These are phyloP conservation scores for Paecilomyces niveus DNA, from an alignment of 2,329 filamentous ascomycete species.

Conservation along the genomic window DNA sequence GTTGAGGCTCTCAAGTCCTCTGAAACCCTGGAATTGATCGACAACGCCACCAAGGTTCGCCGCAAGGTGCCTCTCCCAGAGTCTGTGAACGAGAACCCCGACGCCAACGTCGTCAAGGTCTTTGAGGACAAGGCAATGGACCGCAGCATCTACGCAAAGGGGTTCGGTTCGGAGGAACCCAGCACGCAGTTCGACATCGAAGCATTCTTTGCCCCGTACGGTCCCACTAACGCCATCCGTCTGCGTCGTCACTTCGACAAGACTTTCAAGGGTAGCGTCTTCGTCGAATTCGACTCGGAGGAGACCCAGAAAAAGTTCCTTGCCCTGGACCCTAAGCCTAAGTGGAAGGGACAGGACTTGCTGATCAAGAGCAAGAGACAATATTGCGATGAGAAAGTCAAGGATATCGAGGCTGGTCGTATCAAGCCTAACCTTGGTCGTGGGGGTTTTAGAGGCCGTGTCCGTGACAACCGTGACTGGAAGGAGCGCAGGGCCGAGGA, in stretches of 20 bases:
- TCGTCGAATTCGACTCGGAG: constrained; percentile 81
- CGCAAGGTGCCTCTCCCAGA: constrained; percentile 65
- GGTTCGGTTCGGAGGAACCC: constrained; percentile 77
- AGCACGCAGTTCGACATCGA: constrained; percentile 91
- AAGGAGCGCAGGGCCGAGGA: constrained; percentile 38
- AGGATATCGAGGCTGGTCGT: constrained; percentile 64
- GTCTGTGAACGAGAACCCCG: constrained; percentile 47
- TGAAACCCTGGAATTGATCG: constrained; percentile 63
- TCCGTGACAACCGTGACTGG: constrained; percentile 33
- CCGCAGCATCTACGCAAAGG: constrained; percentile 83
- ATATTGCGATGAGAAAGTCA: constrained; percentile 72
- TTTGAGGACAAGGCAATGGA: constrained; percentile 61
- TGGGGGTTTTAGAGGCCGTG: constrained; percentile 40
- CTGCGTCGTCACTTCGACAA: constrained; percentile 69
- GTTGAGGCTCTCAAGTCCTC: constrained; percentile 77
- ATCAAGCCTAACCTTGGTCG: constrained; percentile 51
- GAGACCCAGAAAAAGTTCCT: constrained; percentile 77
- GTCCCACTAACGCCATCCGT: constrained; percentile 72
- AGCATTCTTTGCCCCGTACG: constrained; percentile 77
- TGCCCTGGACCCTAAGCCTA: constrained; percentile 68
- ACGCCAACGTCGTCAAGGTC: constrained; percentile 46
- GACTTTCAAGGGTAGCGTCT: constrained; percentile 92
- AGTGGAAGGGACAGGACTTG: constrained; percentile 74
- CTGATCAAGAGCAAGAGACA: constrained; percentile 80
- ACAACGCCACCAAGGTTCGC: constrained; percentile 64